Percentiles rank a stretch among this genome's conserved stretches.
phyloP scores from a whole-genome alignment of 495 filamentous ascomycete genomes.

The Talaromyces thailandensis region DNA sequence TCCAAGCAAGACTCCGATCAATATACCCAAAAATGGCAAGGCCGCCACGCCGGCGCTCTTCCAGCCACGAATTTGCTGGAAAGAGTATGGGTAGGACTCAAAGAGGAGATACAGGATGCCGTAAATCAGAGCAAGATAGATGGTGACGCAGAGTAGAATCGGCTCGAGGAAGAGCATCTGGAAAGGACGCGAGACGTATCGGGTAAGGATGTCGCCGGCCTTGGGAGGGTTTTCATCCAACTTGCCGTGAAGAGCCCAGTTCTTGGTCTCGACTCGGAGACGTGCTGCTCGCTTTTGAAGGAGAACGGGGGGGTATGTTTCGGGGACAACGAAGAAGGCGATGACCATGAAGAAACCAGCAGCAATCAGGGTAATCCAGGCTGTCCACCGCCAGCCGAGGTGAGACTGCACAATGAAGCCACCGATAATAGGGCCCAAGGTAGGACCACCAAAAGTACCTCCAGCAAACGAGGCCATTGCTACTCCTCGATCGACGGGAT shows the following conservation, averaged over 20 bases:
- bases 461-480: constrained; percentile 49
- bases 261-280: constrained; percentile 50
- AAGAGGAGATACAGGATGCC: constrained; percentile 58
- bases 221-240: constrained; percentile 46
- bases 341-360: constrained; percentile 37
- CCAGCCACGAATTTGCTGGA: constrained; percentile 45
- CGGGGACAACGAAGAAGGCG: constrained; percentile 43
- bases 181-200: constrained; percentile 52
- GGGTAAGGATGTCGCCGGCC: constrained; percentile 31
- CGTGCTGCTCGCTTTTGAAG: constrained; percentile 46
- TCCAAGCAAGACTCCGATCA: constrained; percentile 45
- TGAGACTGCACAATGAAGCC: constrained; percentile 48
- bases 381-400: constrained; percentile 57
- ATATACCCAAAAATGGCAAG: constrained; percentile 51
- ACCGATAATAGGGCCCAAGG: constrained; percentile 38
- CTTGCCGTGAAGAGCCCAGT: constrained; percentile 50
- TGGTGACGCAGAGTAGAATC: constrained; percentile 44
- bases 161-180: constrained; percentile 52
- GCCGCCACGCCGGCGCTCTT: constrained; percentile 33
- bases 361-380: constrained; percentile 55
- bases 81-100: constrained; percentile 51
- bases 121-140: constrained; percentile 47
- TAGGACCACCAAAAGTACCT: constrained; percentile 48
- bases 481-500: constrained; percentile 48
- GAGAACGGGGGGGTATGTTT: constrained; percentile 52